Evolutionary conservation across 768 basidiomycete genomes (phyloP).

Genomic region (Kwoniella sp.): DNA sequence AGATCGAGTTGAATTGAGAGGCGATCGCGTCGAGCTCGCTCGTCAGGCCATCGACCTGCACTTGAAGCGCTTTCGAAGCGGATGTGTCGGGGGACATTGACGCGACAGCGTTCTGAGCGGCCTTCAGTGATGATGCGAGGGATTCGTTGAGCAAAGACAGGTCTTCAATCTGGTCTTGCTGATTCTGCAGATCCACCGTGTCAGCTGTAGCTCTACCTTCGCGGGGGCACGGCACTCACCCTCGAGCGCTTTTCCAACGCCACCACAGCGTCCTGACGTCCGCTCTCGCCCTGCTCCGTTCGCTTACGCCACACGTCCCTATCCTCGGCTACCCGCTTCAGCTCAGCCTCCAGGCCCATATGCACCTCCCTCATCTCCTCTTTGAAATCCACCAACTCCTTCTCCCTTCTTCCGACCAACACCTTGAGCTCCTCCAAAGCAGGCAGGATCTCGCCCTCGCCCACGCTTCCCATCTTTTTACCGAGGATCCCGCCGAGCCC

Average conservation of each 20-base stretch:
- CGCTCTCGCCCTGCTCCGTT: constrained; percentile 30
- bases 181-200: constrained; percentile 25
- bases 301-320: constrained; percentile 38
- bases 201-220: no score
- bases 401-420: constrained; percentile 33
- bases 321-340: constrained; percentile 38
- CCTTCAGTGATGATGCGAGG: constrained; percentile 35
- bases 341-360: constrained; percentile 47
- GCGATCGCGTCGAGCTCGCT: constrained; percentile 60
- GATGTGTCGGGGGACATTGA: constrained; percentile 16
- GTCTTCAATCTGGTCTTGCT: constrained; percentile 37
- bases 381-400: constrained; percentile 33
- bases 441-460: constrained; percentile 30
- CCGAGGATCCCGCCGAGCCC: constrained; percentile 28
- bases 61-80: constrained; percentile 27
- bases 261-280: constrained; percentile 9
- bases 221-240: constrained; percentile 22
- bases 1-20: constrained; percentile 66
- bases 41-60: constrained; percentile 36
- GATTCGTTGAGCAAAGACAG: constrained; percentile 41
- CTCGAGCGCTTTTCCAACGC: constrained; percentile 23
- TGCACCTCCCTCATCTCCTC: constrained; percentile 49
- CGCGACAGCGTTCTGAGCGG: constrained; percentile 33
- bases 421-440: constrained; percentile 33
- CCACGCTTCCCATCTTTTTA: constrained; percentile 11